Percentiles rank a stretch among this genome's conserved stretches.
Evolutionary conservation across 306 rosid genomes (phyloP).

Genomic region (Cucurbita ficifolia): DNA sequence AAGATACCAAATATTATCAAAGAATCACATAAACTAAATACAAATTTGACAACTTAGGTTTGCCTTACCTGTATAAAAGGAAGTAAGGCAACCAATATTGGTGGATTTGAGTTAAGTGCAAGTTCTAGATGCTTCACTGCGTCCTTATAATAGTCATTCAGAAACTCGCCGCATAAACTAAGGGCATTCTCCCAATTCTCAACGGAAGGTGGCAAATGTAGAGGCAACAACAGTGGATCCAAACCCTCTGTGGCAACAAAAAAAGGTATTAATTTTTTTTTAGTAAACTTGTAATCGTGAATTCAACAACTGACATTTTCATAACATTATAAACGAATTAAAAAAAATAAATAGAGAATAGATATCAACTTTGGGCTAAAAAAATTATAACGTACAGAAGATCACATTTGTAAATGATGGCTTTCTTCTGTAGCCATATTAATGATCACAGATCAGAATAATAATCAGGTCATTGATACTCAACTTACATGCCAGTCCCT

Average conservation of each 20-base stretch:
- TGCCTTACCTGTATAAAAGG: slow-evolving; percentile 72
- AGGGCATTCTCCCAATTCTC: slow-evolving; percentile 29
- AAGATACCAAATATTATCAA: slow-evolving; percentile 2
- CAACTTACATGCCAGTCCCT: not conserved
- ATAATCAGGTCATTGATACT: not conserved
- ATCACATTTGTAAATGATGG: not conserved
- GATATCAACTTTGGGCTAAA: not conserved
- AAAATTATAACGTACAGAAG: not conserved
- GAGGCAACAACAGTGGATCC: slow-evolving; percentile 54
- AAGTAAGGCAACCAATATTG: slow-evolving; percentile 42
- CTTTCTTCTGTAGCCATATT: not conserved
- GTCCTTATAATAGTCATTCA: slow-evolving; percentile 29
- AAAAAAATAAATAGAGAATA: not conserved
- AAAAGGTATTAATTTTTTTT: not conserved
- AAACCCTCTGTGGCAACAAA: slow-evolving; percentile 34
- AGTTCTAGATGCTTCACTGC: slow-evolving; percentile 43
- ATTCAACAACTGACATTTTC: not conserved
- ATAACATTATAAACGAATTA: not conserved
- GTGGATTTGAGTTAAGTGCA: slow-evolving; percentile 39
- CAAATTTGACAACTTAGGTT: not conserved
- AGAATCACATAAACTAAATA: not conserved
- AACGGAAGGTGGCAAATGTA: slow-evolving; percentile 29
- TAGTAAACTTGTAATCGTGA: not conserved
- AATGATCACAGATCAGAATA: not conserved
- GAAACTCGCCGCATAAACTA: slow-evolving; percentile 15